Percentiles rank a stretch among this genome's conserved stretches.
Evolutionary conservation across 805 yeast genomes (phyloP).

Genomic region (Lachancea quebecensis): DNA sequence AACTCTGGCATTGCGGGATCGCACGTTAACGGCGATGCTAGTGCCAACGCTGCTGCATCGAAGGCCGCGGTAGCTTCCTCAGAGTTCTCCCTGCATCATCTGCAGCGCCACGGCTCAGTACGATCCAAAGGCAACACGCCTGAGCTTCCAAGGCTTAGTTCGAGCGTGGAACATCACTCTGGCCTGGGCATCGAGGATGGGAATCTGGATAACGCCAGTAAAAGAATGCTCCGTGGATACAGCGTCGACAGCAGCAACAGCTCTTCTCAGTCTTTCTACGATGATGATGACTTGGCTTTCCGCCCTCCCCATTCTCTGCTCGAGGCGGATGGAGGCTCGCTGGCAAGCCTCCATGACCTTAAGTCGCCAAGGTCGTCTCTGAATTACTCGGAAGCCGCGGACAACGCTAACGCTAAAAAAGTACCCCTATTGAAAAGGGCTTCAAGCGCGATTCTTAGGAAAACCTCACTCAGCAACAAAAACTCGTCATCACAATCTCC

Average conservation of each 20-base stretch:
- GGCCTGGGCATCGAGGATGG: slow-evolving; percentile 9
- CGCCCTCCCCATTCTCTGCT: slow-evolving; percentile 6
- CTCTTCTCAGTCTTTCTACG: slow-evolving; percentile 11
- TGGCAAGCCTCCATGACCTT: slow-evolving; percentile 2
- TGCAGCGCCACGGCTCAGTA: slow-evolving; percentile 4
- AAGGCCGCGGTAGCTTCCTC: neutral
- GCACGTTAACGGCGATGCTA: neutral
- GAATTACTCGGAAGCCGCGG: slow-evolving; percentile 5
- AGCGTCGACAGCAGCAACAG: slow-evolving; percentile 16
- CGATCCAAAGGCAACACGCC: slow-evolving; percentile 1
- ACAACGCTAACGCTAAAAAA: slow-evolving; percentile 11
- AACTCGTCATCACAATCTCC: neutral
- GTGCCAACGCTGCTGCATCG: neutral
- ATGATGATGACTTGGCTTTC: slow-evolving; percentile 7
- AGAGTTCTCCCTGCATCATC: slow-evolving; percentile 5
- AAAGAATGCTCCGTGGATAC: slow-evolving; percentile 12
- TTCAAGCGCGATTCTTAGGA: slow-evolving; percentile 26
- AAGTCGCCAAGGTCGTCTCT: slow-evolving; percentile 6
- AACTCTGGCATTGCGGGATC: neutral
- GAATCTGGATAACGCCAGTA: slow-evolving; percentile 2
- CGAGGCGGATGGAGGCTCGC: slow-evolving; percentile 1
- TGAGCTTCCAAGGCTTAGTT: slow-evolving; percentile 2
- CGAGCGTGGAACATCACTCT: slow-evolving; percentile 7
- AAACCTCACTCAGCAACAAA: slow-evolving; percentile 16
- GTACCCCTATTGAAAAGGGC: slow-evolving; percentile 28